Evolutionary conservation across 805 yeast species (phyloP), one percentile per base, ranked within the genome.

Genomic region (Kuraishia molischiana): DNA sequence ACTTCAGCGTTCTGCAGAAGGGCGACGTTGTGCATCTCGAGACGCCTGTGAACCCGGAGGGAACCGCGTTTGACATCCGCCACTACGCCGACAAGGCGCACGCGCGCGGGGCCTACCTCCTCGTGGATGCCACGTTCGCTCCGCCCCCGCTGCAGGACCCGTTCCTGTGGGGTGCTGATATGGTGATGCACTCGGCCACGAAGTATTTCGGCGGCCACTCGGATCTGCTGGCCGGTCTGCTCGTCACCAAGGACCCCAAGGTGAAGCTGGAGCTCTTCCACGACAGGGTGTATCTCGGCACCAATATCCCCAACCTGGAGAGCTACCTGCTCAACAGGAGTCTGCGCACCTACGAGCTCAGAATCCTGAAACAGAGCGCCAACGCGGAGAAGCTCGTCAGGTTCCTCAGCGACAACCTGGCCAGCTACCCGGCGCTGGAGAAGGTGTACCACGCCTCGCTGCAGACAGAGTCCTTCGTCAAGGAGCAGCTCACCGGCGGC

Each of bases 171-270:
- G 95, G 90, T 35, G 95, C 82, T 22, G 97, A 90, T 56, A 61
- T 86, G 46, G 77, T 90, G n/a, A 64, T 90, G 73, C 96, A 89
- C 57, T 85, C 96, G 1, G 95, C 87, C 1, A 89, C 96, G 1
- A 89, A 89, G 55, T 90, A 81, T 60, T 81, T 86, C 51, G 96
- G 95, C 29, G 97, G 97, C n/a, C 96, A 89, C 59, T 84, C 95
- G 5, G 97, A 89, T 56, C 62, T 87, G 32, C 64, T 89, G 36
- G 87, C 95, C 4, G 97, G 97, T 24, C 65, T 81, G 10, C 59
- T 87, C 15, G 75, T 79, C 15, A 77, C 83, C n/a, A 78, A 79
- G 52, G 74, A 74, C 42, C 46, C 51, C 6, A 57, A 62, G 2
- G 66, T 66, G 4, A 69, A 71, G 40, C 47, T 61, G 18, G 51